Evolutionary conservation across 208 protist genomes (phyloP).

Genomic region (Crithidia mellificae): DNA sequence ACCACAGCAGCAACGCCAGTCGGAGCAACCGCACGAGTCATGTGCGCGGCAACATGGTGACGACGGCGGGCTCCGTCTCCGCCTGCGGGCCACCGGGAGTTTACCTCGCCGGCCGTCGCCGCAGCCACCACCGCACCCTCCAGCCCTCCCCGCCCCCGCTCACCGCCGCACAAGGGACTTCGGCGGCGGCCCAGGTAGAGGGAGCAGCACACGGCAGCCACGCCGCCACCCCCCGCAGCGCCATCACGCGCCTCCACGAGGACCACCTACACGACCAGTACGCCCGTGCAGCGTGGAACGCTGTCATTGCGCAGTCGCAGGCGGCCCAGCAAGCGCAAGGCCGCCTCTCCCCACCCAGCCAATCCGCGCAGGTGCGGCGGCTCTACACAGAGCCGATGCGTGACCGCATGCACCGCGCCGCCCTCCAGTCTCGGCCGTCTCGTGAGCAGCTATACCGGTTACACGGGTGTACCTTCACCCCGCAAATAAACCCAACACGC

Average conservation of each 20-base stretch:
- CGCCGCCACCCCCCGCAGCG: not conserved
- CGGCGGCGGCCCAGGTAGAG: no score
- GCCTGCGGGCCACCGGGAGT: not conserved
- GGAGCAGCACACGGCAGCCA: not conserved
- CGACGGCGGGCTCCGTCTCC: not conserved
- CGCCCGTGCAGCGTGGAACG: slow-evolving; percentile 25
- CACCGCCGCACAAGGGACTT: no score
- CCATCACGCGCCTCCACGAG: slow-evolving; percentile 22
- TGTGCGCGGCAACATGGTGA: no score
- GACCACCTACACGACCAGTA: slow-evolving; percentile 24
- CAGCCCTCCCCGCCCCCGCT: no score
- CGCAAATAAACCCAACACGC: slow-evolving; percentile 36
- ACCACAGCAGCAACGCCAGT: not conserved
- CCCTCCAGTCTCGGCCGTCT: not conserved
- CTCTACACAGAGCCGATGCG: slow-evolving; percentile 39
- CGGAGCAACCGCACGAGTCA: no score
- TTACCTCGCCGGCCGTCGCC: slow-evolving; percentile 10
- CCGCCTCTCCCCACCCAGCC: slow-evolving; percentile 15
- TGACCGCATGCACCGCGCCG: slow-evolving; percentile 12
- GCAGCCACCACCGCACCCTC: not conserved
- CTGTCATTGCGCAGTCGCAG: slow-evolving; percentile 12
- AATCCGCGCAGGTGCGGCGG: slow-evolving; percentile 30
- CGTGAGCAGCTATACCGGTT: slow-evolving; percentile 10
- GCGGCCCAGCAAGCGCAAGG: slow-evolving; percentile 8
- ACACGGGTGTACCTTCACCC: slow-evolving; percentile 38